Conservation (phyloP, 2,329 filamentous ascomycete genomes). For the Cercospora sesami region DNA sequence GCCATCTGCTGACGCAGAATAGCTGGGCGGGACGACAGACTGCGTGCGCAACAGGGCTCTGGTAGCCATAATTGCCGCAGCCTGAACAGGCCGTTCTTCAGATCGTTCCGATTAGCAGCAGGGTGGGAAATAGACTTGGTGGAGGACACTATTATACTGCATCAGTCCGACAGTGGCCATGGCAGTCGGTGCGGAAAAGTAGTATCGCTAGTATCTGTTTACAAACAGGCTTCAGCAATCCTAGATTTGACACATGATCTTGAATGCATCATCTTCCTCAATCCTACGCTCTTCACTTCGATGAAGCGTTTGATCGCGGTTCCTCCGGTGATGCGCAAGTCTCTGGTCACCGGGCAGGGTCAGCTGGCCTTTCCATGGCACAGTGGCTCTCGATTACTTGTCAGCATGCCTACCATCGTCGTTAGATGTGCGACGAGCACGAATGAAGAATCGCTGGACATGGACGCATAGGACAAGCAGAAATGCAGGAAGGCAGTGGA, state of each 20-base stretch:
- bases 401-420: not conserved
- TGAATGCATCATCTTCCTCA: not conserved
- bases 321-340: not conserved
- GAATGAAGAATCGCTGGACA: not conserved
- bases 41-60: not conserved
- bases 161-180: not conserved
- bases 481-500: not conserved
- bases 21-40: not conserved
- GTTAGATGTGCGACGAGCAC: not conserved
- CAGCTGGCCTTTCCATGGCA: not conserved
- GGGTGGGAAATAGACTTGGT: too few species aligned
- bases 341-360: not conserved
- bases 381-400: not conserved
- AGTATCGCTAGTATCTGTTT: not conserved
- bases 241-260: not conserved
- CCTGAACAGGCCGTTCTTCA: not conserved
- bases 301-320: not conserved
- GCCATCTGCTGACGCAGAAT: not conserved
- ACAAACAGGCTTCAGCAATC: not conserved
- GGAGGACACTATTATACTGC: not conserved
- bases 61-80: not conserved
- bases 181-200: not conserved
- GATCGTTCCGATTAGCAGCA: not conserved
- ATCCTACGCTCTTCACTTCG: not conserved
- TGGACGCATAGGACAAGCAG: not conserved